Base-by-base conservation (phyloP, 2,329 filamentous ascomycete genomes). In the Penicillium sp. region DNA sequence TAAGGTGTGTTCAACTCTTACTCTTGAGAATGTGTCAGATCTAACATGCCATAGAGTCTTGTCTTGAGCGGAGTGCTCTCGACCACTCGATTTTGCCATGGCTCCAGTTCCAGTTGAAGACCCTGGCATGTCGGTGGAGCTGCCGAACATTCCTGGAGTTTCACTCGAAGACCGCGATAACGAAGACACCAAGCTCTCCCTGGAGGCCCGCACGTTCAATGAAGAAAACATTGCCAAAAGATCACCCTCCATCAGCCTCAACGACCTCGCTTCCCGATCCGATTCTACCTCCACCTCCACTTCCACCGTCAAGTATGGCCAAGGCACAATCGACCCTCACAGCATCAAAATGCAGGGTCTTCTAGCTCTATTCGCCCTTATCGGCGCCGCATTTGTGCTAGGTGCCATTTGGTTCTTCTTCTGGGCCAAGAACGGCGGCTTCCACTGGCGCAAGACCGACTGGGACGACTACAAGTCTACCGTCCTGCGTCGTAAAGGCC, bases 401-500 rank as follows among this genome's bases (percentile, higher is more conserved):
- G 84, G 81, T 0, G 85, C 83, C 24, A 91, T 98, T 70, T 99
- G 95, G 93, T 97, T 99, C 83, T 98, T 99, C 84, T 96, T 96
- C 83, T 96, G 91, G 90, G 93, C 93, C 56, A 93, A 90, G 77
- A 96, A 98, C 67, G 95, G 95, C 60, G 95, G 95, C 14, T 97
- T 98, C 79, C 80, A 90, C 62, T 98, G 92, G 82, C 84, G 84
- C 47, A 80, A 96, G 61, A 82, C 86, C 35, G 95, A 99, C 76
- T 99, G 95, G 93, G 93, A 98, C 6, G 95, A 99, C 70, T 99
- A 99, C 85, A 98, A 98, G 74, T 89, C 90, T 1, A 97, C 93
- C 0, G 95, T 99, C 2, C 77, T 99, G 46, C 85, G 95, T 43
- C 89, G 93, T 52, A 92, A 89, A 69, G 93, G 92, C 0, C 91